Base-by-base conservation (phyloP, 148 eudicot genomes). In the Simmondsia chinensis region DNA sequence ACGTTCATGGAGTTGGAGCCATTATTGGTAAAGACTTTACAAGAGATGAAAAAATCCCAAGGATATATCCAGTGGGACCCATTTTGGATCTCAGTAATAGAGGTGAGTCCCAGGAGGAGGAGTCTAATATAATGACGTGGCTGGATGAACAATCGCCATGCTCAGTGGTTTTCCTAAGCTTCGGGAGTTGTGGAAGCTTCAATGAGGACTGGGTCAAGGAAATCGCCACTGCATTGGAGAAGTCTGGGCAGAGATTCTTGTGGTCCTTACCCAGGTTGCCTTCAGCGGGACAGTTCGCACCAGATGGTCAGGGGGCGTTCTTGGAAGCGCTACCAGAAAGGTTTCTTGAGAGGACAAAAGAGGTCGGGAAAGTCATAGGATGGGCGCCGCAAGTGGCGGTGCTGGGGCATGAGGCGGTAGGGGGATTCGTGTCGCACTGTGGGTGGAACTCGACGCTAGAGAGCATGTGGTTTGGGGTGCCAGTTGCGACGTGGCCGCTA, bases 401-500 rank as follows among this genome's bases (percentile, higher is more conserved):
- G 9, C 13, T 60, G 9, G 28, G 32, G 30, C 52, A 61, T 22
- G n/a, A 40, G 5, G 40, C 47, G 3, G 23, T 36, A 1, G 57
- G 59, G 5, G 59, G 51, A 1, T 61, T 61, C 18, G 47, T 61
- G 4, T 52, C 66, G 2, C 66, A 63, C 13, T n/a, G n/a, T n/a
- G n/a, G n/a, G n/a, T n/a, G n/a, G n/a, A n/a, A n/a, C n/a, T n/a
- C n/a, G n/a, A n/a, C 43, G 38, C 9, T 63, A 1, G 66, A 61
- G 51, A 38, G 59, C 38, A 21, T 52, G 42, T 52, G 66, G 48
- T 43, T 38, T 20, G 64, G 64, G 16, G 54, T 39, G 48, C 64
- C 64, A 0, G 17, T 59, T 3, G 48, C 35, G 25, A 38, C 46
- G 9, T 38, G 56, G 56, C 56, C 56, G 6, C 10, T 51, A 45